A percentile compares a stretch with the other conserved stretches of the same genome.
These are phyloP conservation scores for Botrytis fabae DNA, from an alignment of 2,329 filamentous ascomycete genomes.

Conservation along the genomic window DNA sequence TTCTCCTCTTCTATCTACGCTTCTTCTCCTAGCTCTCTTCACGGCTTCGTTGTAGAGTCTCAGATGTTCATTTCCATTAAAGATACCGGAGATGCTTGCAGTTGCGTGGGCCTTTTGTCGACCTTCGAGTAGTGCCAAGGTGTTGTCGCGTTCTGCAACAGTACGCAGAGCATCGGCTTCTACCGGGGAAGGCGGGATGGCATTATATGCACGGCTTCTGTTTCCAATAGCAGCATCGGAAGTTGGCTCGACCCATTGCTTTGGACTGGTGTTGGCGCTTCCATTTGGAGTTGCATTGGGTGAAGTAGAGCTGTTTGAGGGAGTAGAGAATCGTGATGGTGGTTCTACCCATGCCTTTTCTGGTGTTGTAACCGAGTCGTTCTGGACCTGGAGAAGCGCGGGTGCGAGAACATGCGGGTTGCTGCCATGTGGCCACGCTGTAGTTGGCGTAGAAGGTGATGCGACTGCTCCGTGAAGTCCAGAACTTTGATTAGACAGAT, in stretches of 20 bases:
- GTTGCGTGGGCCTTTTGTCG: background rate
- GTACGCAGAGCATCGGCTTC: conserved; percentile 1
- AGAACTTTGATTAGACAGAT: background rate
- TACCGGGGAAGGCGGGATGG: background rate
- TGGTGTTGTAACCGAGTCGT: background rate
- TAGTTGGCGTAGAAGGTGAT: background rate
- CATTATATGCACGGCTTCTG: background rate
- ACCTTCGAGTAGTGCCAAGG: background rate
- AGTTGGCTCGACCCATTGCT: background rate
- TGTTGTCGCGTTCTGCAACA: conserved; percentile 9
- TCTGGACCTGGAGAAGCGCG: background rate
- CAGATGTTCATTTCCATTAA: background rate
- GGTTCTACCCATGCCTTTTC: background rate
- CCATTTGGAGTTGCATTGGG: background rate
- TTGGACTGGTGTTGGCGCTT: background rate
- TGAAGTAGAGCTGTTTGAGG: background rate
- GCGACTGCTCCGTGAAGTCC: background rate
- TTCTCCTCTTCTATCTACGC: background rate
- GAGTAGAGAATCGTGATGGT: background rate
- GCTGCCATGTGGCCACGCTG: background rate
- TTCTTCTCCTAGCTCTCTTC: background rate
- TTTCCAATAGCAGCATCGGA: background rate
- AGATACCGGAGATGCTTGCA: background rate
- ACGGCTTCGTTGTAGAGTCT: background rate
- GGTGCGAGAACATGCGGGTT: background rate